These are phyloP conservation scores for Cephalotrichum gorgonifer DNA, from an alignment of 2,329 filamentous ascomycete species.

Conservation along the genomic window DNA sequence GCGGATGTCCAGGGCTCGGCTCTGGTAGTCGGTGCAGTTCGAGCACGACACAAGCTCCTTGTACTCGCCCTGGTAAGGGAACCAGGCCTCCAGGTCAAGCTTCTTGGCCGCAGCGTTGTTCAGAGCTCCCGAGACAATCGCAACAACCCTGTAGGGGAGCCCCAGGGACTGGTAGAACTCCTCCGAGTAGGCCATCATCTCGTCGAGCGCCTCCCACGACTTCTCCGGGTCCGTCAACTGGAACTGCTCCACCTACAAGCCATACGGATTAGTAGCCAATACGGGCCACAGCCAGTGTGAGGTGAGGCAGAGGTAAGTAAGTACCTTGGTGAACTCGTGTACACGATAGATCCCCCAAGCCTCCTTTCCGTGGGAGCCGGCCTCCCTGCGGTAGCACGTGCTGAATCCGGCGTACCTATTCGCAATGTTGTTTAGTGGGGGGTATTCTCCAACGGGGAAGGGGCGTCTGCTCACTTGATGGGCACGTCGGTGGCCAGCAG, in stretches of 20 bases:
- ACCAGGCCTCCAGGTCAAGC: conserved; percentile 93
- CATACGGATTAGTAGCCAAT: neutral
- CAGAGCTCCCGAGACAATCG: conserved; percentile 91
- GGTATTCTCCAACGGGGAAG: neutral
- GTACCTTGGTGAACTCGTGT: conserved; percentile 93
- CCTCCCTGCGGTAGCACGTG: conserved; percentile 93
- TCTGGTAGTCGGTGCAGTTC: conserved; percentile 98
- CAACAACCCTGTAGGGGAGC: conserved; percentile 83
- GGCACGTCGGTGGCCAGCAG: conserved; percentile 74
- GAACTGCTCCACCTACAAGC: conserved; percentile 57
- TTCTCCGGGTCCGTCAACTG: conserved; percentile 75
- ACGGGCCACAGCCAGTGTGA: neutral
- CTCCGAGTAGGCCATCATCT: conserved; percentile 85
- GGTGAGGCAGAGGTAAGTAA: conserved; percentile 2
- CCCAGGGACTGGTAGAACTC: conserved; percentile 89
- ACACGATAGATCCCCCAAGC: conserved; percentile 98
- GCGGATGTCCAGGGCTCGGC: conserved; percentile 83
- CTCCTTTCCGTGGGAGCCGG: conserved; percentile 74
- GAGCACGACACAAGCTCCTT: conserved; percentile 97
- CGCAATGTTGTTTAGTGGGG: neutral
- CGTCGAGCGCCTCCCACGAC: conserved; percentile 86
- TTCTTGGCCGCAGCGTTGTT: conserved; percentile 76
- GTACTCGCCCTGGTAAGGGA: conserved; percentile 93
- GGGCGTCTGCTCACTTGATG: conserved; percentile 50
- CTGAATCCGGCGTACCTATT: conserved; percentile 85